These are phyloP conservation scores for Solanum hybrid DNA, from an alignment of 305 asterid genomes.

Conservation along the genomic window DNA sequence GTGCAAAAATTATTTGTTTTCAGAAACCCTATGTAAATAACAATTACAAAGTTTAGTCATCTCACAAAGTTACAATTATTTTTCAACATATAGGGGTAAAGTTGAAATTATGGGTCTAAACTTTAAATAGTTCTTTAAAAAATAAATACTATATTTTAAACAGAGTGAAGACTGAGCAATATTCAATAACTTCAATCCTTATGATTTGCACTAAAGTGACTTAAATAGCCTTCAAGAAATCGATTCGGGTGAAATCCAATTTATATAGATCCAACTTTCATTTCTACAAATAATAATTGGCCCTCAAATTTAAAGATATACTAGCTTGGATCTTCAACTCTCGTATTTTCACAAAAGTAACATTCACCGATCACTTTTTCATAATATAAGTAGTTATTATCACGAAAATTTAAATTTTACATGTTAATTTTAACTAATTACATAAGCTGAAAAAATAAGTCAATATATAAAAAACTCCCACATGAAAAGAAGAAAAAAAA, in stretches of 20 bases:
- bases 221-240: too few species aligned
- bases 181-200: too few species aligned
- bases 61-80: background rate
- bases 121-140: background rate
- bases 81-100: too few species aligned
- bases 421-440: background rate
- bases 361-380: background rate
- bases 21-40: background rate
- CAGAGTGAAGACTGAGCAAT: background rate
- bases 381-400: background rate
- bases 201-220: too few species aligned
- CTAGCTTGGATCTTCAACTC: background rate
- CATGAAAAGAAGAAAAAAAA: background rate
- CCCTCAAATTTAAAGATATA: background rate
- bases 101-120: background rate
- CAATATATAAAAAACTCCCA: background rate
- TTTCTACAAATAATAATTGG: background rate
- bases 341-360: background rate
- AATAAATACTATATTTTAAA: background rate
- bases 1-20: background rate
- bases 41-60: background rate
- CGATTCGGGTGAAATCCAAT: background rate
- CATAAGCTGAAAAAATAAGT: background rate
- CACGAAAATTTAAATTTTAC: background rate
- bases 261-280: background rate